Conservation (phyloP, 768 basidiomycete species). For the Melanogaster broomeanus region DNA sequence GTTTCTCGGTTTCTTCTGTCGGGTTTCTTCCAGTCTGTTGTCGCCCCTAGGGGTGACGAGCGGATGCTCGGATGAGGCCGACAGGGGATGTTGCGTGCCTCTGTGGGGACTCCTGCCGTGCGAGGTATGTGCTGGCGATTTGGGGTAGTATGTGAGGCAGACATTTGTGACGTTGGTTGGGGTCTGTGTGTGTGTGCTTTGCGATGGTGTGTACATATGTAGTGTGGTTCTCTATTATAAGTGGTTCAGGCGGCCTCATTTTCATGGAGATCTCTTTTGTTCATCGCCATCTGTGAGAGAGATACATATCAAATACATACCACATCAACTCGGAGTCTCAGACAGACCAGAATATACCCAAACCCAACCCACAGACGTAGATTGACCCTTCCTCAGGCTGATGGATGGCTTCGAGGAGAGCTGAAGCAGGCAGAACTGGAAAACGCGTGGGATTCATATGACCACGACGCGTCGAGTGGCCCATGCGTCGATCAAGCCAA, state of each 20-base stretch:
- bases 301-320: too few relatives aligned
- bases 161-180: constrained; percentile 52
- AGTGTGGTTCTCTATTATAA: too few relatives aligned
- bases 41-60: background rate
- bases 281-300: too few relatives aligned
- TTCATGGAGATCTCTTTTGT: too few relatives aligned
- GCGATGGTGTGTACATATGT: too few relatives aligned
- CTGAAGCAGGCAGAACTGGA: background rate
- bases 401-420: constrained; percentile 12
- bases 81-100: constrained; percentile 44
- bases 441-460: constrained; percentile 20
- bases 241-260: too few relatives aligned
- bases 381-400: background rate
- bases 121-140: constrained; percentile 72
- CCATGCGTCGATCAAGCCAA: constrained; percentile 26
- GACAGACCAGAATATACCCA: too few relatives aligned
- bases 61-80: constrained; percentile 4
- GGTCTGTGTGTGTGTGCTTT: too few relatives aligned
- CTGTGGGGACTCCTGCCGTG: constrained; percentile 84
- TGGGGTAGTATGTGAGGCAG: constrained; percentile 84
- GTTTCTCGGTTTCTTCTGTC: constrained; percentile 30
- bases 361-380: too few relatives aligned
- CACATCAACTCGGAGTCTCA: too few relatives aligned
- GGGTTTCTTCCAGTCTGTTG: constrained; percentile 1
- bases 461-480: constrained; percentile 25